A percentile compares a stretch with the other conserved stretches of the same genome.
phyloP scores from a whole-genome alignment of 2,329 filamentous ascomycete genomes.

The Zelopaecilomyces penicillatus region DNA sequence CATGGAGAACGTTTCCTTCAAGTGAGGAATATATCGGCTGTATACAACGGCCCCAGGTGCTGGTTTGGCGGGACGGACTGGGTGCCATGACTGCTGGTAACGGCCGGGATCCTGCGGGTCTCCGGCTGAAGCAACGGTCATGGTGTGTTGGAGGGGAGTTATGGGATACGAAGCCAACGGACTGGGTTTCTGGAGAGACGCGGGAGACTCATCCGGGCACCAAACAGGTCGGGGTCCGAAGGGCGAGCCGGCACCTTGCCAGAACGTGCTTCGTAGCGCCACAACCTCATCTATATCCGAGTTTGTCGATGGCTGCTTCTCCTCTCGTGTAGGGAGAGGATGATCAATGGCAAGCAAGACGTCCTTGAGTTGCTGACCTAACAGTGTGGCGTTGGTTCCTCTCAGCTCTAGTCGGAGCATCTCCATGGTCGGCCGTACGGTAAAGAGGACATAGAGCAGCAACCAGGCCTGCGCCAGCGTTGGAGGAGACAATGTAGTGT shows the following conservation, averaged over 20 bases:
- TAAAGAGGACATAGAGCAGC: constrained; percentile 44
- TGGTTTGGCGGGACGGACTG: constrained; percentile 64
- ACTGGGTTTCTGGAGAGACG: constrained; percentile 24
- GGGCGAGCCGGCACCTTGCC: constrained; percentile 62
- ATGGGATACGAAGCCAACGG: constrained; percentile 39
- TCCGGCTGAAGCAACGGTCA: constrained; percentile 29
- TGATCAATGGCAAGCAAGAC: constrained; percentile 43
- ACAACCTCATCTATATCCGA: constrained; percentile 28
- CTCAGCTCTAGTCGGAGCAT: constrained; percentile 38
- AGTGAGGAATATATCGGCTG: constrained; percentile 69
- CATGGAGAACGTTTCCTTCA: constrained; percentile 70
- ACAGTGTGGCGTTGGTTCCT: constrained; percentile 26
- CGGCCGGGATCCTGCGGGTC: constrained; percentile 33
- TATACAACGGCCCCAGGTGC: constrained; percentile 62
- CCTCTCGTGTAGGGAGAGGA: constrained; percentile 28
- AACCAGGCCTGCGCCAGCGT: constrained; percentile 45
- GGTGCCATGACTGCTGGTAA: constrained; percentile 54
- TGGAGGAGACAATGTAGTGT: constrained; percentile 26
- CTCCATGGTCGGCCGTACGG: constrained; percentile 39
- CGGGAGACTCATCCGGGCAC: constrained; percentile 40
- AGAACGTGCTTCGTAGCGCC: constrained; percentile 50
- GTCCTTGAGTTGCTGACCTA: constrained; percentile 34
- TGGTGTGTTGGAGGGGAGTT: constrained; percentile 39
- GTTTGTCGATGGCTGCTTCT: constrained; percentile 14
- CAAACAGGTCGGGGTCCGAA: constrained; percentile 56